phyloP scores from a whole-genome alignment of 331 rosid species.

The Dryas integrifolia region DNA sequence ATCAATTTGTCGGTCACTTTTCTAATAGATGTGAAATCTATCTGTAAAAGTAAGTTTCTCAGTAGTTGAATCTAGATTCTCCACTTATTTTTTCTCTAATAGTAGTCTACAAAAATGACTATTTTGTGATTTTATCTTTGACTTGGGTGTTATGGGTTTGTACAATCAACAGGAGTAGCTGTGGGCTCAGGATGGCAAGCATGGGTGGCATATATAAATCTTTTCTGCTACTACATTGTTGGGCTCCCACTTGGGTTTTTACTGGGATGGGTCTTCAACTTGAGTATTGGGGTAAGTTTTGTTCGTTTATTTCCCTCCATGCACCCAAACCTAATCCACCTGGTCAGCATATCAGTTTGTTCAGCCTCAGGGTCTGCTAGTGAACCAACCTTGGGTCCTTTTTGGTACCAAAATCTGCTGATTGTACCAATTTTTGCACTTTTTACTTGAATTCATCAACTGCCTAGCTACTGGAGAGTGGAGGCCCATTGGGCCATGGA shows the following conservation, averaged over 20 bases:
- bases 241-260: constrained; percentile 73
- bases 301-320: not conserved
- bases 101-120: too few relatives aligned
- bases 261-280: constrained; percentile 56
- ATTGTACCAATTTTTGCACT: not conserved
- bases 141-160: not conserved
- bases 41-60: too few relatives aligned
- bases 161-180: constrained; percentile 57
- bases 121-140: not conserved
- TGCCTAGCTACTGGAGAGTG: too few relatives aligned
- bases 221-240: constrained; percentile 61
- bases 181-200: constrained; percentile 91
- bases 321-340: not conserved
- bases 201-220: constrained; percentile 63
- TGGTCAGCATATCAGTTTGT: too few relatives aligned
- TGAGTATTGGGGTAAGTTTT: constrained; percentile 43
- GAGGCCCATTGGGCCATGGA: too few relatives aligned
- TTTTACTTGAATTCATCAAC: too few relatives aligned
- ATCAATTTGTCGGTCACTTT: not conserved
- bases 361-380: too few relatives aligned
- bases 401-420: not conserved
- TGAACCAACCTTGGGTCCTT: not conserved
- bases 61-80: too few relatives aligned
- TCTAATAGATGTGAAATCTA: not conserved
- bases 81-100: not conserved